phyloP scores from a whole-genome alignment of 345 rosid species.

The Carallia pectinifolia region DNA sequence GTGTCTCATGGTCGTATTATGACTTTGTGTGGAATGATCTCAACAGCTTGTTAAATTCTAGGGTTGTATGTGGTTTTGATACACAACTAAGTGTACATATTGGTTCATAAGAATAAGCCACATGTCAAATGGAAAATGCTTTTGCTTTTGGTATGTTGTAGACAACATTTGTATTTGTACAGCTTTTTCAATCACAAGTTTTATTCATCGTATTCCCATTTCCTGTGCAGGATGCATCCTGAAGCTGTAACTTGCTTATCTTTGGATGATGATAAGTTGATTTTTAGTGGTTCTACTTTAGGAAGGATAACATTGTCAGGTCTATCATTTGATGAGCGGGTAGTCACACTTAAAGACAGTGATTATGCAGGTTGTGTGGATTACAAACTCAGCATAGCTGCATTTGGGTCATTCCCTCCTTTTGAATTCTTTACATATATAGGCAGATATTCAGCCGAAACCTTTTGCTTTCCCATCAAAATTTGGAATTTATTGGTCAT shows the following conservation, averaged over 20 bases:
- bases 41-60: not conserved
- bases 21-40: not conserved
- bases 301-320: conserved; percentile 71
- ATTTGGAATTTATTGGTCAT: too few relatives aligned
- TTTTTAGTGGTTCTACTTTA: conserved; percentile 66
- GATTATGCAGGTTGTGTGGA: conserved; percentile 52
- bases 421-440: not conserved
- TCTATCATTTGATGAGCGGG: conserved; percentile 57
- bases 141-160: not conserved
- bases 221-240: conserved; percentile 60
- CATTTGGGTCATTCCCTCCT: not conserved
- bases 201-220: not conserved
- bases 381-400: not conserved
- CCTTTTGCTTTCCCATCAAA: too few relatives aligned
- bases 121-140: not conserved
- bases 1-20: not conserved
- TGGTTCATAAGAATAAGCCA: not conserved
- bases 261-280: conserved; percentile 61
- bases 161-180: not conserved
- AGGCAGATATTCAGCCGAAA: too few relatives aligned
- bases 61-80: not conserved
- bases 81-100: not conserved
- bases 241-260: conserved; percentile 73
- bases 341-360: conserved; percentile 60
- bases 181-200: not conserved